Percentiles rank a stretch among this genome's conserved stretches.
Conservation (phyloP, 202 grass and related monocot species). For the Bolboschoenoplectus hybrid region DNA sequence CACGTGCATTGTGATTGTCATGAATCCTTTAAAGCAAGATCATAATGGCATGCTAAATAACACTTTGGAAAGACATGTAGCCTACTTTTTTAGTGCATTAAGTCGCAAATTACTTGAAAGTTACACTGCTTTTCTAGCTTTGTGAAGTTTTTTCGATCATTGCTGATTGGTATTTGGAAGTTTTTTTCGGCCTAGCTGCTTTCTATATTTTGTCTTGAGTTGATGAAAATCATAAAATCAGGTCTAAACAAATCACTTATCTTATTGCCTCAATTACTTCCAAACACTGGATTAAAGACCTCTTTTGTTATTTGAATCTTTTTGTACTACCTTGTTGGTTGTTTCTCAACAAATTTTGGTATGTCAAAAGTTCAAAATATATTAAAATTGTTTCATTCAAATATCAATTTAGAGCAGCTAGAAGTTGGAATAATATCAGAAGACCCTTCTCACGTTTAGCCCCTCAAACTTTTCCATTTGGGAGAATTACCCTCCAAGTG, state of each 20-base stretch:
- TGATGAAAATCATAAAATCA: background rate
- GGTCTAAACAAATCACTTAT: background rate
- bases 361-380: no score
- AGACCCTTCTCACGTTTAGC: no score
- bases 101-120: background rate
- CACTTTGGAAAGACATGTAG: background rate
- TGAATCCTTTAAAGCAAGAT: background rate
- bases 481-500: no score
- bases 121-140: background rate
- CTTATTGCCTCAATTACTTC: background rate
- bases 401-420: no score
- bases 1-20: background rate
- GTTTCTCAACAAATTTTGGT: no score
- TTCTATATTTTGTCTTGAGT: conserved; percentile 13
- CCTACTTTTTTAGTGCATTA: background rate
- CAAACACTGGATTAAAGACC: background rate
- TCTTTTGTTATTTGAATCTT: background rate
- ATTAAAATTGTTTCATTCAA: no score
- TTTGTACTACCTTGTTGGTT: background rate
- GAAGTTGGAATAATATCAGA: no score
- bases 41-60: conserved; percentile 16
- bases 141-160: background rate
- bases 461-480: no score
- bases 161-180: background rate
- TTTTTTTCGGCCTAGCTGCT: background rate